Base-by-base conservation (phyloP, 2,329 filamentous ascomycete genomes). In the Teratosphaeria nubilosa region DNA sequence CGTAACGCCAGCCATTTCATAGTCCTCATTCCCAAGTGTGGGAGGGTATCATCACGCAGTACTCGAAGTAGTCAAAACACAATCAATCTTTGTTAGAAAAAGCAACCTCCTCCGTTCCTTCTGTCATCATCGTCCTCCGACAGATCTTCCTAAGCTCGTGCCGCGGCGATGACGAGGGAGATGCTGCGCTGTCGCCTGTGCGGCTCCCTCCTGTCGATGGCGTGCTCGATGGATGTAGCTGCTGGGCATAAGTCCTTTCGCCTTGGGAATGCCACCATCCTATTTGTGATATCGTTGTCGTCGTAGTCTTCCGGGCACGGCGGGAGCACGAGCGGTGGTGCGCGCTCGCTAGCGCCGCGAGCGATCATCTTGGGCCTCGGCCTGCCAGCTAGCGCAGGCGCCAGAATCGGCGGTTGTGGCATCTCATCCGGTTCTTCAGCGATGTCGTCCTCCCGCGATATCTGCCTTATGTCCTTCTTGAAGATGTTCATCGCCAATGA, bases 261-360 rank as follows among this genome's bases (percentile, higher is more conserved):
- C 7, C 13, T 16, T 37, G 59, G 31, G 22, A 41, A 16, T 5
- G n/a, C 13, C 22, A 30, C 37, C 34, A 51, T 20, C 9, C 20
- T 14, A 10, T 22, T 53, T 1, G 37, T 24, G 13, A 50, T 54
- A 50, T 50, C 30, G 5, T 53, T 34, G 45, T 58, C 53, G 3
- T 58, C 48, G 56, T 60, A 60, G 34, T 63, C 60, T 53, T 64
- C 61, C 11, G 69, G 69, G 58, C 66, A 71, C 3, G 68, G 63
- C 25, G 70, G 70, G 4, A 72, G 60, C 6, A 63, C 59, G 32
- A 72, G 59, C 3, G 64, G 56, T 7, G 69, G 66, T 4, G 64
- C 69, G 20, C 69, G 69, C 61, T 72, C 69, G 55, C 65, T 68
- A 2, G 67, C 69, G 27, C 65, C 69, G 22, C 70, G 66, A 9